These are phyloP conservation scores for Conticribra guillardii DNA, from an alignment of 108 stramenopile genomes.

Conservation along the genomic window DNA sequence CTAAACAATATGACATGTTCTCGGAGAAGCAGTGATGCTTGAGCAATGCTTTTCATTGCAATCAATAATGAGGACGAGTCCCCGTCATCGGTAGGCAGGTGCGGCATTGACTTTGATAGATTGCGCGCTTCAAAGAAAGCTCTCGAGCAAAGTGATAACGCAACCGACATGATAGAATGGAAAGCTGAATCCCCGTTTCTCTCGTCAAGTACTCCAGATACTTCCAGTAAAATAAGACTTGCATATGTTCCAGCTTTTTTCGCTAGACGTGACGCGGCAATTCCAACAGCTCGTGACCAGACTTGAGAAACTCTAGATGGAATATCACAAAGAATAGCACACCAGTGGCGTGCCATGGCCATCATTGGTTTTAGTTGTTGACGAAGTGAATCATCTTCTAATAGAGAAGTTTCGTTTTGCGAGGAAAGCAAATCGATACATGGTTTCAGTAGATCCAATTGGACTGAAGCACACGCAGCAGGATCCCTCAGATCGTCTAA, in stretches of 20 bases:
- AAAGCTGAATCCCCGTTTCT: conserved; percentile 26
- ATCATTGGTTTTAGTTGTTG: conserved; percentile 31
- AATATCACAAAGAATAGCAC: conserved; percentile 33
- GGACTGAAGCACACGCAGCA: conserved; percentile 21
- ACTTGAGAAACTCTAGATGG: conserved; percentile 27
- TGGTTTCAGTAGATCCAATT: conserved; percentile 30
- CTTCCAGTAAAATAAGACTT: conserved; percentile 45
- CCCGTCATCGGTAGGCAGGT: conserved; percentile 11
- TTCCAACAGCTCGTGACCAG: conserved; percentile 48
- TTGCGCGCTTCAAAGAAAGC: conserved; percentile 36
- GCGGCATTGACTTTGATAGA: conserved; percentile 23
- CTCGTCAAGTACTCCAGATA: conserved; percentile 49
- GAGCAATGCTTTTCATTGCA: conserved; percentile 52
- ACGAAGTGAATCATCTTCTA: conserved; percentile 18
- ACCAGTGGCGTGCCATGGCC: conserved; percentile 43
- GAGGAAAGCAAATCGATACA: conserved; percentile 25
- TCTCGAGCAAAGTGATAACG: conserved; percentile 32
- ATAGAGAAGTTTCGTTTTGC: conserved; percentile 6
- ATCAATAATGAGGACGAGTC: conserved; percentile 16
- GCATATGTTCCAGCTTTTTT: conserved; percentile 33
- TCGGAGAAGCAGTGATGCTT: conserved; percentile 63
- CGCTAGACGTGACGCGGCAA: conserved; percentile 28
- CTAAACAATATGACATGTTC: conserved; percentile 56
- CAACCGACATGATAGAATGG: conserved; percentile 46
- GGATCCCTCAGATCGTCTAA: conserved; percentile 33